These are phyloP conservation scores for Aspergillus awamori DNA, from an alignment of 2,329 filamentous ascomycete species.

Conservation along the genomic window DNA sequence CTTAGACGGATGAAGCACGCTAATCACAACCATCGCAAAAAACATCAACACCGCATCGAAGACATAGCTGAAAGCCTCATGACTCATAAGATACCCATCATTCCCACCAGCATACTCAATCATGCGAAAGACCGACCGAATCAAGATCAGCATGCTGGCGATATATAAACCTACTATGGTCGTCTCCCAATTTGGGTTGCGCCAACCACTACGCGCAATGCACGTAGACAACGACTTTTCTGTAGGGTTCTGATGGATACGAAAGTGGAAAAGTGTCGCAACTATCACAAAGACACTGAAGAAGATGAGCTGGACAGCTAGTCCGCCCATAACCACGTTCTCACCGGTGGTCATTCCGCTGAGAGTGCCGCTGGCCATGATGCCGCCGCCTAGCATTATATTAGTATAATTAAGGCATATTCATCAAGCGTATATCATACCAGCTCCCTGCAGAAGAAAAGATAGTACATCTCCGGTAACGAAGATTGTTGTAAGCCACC, in stretches of 20 bases:
- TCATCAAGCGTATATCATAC: conserved; percentile 11
- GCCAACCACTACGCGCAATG: background rate
- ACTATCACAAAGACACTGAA: conserved; percentile 60
- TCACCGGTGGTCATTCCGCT: conserved; percentile 19
- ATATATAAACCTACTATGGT: conserved; percentile 15
- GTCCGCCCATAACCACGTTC: conserved; percentile 57
- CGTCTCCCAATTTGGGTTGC: conserved; percentile 9
- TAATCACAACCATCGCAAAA: conserved; percentile 13
- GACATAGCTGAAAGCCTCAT: conserved; percentile 27
- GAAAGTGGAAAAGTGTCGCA: conserved; percentile 53
- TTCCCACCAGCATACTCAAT: conserved; percentile 27
- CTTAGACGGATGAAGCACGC: conserved; percentile 11
- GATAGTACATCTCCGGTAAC: conserved; percentile 38
- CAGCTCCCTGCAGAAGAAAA: conserved; percentile 36
- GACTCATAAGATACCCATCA: conserved; percentile 25
- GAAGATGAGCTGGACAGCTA: conserved; percentile 60
- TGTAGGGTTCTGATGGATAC: conserved; percentile 41
- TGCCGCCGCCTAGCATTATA: conserved; percentile 19
- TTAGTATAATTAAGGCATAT: background rate
- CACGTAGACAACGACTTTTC: conserved; percentile 9
- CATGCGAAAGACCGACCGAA: conserved; percentile 27
- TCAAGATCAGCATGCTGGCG: conserved; percentile 23
- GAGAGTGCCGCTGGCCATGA: conserved; percentile 19
- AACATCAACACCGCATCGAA: conserved; percentile 24
- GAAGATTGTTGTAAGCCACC: conserved; percentile 44